Evolutionary conservation across 129 eudicot genomes (phyloP), one percentile per base, ranked within the genome.

Genomic region (Cynara cardunculus): DNA sequence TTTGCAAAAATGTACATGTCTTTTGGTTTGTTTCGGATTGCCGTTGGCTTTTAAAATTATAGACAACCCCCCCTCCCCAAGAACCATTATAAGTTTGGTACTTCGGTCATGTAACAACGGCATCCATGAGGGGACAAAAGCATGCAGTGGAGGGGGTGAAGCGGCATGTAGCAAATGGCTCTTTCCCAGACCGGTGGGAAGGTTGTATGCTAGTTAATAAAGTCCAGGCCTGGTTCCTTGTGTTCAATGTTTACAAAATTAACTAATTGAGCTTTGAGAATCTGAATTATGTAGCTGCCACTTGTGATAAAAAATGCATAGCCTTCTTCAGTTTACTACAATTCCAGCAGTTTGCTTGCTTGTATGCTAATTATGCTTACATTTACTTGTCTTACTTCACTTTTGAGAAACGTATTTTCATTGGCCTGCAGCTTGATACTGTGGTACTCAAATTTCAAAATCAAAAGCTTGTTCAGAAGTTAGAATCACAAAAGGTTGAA

Each of bases 401-500:
- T 30, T 46, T 73, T 41, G 32, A 30, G n/a, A 14, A 70, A 71
- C 62, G 71, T 71, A 16, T 73, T 56, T 80, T 76, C 65, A 62
- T 41, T 19, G 35, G 13, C 76, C 64, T 49, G 72, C 85, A 94
- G 98, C 92, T 94, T 66, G 97, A 94, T 83, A 87, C 96, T 7
- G 89, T 92, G 41, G 98, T 94, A 22, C 98, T 94, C 75, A 90
- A 89, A 73, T 92, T 87, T 82, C 97, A 94, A 87, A 94, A 94
- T 79, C 92, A 92, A 77, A 94, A 92, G 84, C 94, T 94, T 71
- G 32, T 83, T 69, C 98, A 90, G 84, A 94, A 92, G 87, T 69
- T 94, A 79, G 97, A 94, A 86, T 90, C 92, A 59, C 97, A 92
- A 81, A 94, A 89, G 79, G 84, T 83, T 25, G 98, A 94, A 82